Base-by-base conservation (phyloP, 1,139 yeast genomes). In the Saccharomyces uvarum region DNA sequence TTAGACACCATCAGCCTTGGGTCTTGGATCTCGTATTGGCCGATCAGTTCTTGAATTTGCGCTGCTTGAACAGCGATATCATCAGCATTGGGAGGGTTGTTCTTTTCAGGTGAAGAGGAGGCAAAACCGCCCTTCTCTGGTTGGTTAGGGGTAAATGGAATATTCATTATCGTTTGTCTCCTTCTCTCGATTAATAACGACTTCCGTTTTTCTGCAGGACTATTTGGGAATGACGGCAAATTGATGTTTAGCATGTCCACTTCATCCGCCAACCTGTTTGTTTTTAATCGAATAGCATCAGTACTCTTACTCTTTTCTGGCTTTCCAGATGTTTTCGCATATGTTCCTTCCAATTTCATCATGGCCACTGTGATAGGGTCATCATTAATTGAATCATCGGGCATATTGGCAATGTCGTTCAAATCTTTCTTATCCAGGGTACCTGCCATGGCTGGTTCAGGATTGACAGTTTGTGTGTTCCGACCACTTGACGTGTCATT, bases 291-390 rank as follows among this genome's bases (percentile, higher is more conserved):
- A 38, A 38, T 4, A 7, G 58, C 55, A 21, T 56, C 61, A 6
- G 32, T 51, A 38, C 52, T 56, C 1, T 44, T 50, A 44, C n/a
- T 29, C 4, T 49, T 48, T 19, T 50, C 41, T n/a, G 47, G 26
- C 7, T 16, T 16, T 38, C 24, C 44, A 3, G 44, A 13, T 9
- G 11, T 38, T 48, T 54, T 62, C 33, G 58, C 56, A 50, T 72
- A 77, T 46, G 77, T 81, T 0, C 97, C 97, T 69, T 88, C 95
- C 31, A 90, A 73, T 68, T 87, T 88, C 67, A 77, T 76, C 58
- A 90, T 74, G 0, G 97, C 93, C 53, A 82, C 81, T 54, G 78
- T 80, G n/a, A 90, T 75, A 0, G 96, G 97, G 67, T 83, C 83
- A 29, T 80, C 84, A 21, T 77, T 31, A 2, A 47, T 27, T 21